Evolutionary conservation across 2,329 filamentous ascomycete species (phyloP), one percentile per base, ranked within the genome.

Genomic region (Immersiporthe knoxdaviesiana): DNA sequence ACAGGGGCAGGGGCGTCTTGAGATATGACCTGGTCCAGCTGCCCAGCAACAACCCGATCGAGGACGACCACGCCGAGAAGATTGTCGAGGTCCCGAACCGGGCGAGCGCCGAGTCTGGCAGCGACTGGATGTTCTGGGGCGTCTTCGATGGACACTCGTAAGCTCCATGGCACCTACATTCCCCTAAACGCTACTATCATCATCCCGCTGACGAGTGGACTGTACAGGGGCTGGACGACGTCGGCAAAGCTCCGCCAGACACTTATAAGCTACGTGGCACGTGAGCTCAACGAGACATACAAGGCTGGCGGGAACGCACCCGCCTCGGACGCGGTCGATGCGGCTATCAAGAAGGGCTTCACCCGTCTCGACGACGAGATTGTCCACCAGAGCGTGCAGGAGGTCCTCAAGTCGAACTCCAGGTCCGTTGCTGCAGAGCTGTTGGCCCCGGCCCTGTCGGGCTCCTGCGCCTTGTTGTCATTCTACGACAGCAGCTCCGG

Each of bases 121-220:
- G 88, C 71, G 97, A 99, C 80, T 99, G 96, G 96, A 98, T 98
- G 94, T 99, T 99, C 79, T 99, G 97, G 96, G 96, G 94, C 69
- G 94, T 99, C 24, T 99, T 98, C 79, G 96, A 99, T 77, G 96
- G 96, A 0, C 96, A 99, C 80, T 93, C 92, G 93, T 95, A 83
- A 80, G 87, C 86, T 71, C n/a, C 65, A n/a, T 11, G 35, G 27
- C 7, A 58, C 39, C 4, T 7, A 44, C 35, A 27, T 10, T 10
- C 12, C 18, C 41, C 16, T 3, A 30, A 24, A 1, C 32, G 3
- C 37, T 37, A 12, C 11, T 41, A 16, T 37, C 18, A 27, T 44
- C 21, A 30, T 62, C 32, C 69, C 35, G 35, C 61, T 67, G 73
- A 78, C 72, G 74, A 66, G 71, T 72, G 10, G 74, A 68, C n/a